Evolutionary conservation across 495 filamentous ascomycete genomes (phyloP).

Genomic region (Xylaria intraflava): DNA sequence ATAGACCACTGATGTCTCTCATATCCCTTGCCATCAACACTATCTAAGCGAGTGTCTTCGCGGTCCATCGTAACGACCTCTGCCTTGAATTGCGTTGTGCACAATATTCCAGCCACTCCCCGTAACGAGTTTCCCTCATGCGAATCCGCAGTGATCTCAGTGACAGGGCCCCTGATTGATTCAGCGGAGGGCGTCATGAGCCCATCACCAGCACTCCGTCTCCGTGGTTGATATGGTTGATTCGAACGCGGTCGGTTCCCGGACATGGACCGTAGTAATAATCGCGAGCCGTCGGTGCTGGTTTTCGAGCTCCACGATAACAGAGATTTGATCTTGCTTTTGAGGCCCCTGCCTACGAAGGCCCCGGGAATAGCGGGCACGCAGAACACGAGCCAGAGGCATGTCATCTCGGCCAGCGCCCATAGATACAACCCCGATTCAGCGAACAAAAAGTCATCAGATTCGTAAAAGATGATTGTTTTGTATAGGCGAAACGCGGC

Average conservation of each 20-base stretch:
- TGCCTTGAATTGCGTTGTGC: background rate
- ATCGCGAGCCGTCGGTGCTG: background rate
- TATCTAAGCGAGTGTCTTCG: background rate
- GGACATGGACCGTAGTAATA: background rate
- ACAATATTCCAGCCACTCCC: background rate
- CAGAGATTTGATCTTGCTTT: background rate
- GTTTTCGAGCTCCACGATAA: background rate
- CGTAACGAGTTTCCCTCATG: background rate
- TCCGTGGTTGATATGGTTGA: background rate
- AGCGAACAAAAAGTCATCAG: background rate
- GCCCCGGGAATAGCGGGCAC: constrained; percentile 5
- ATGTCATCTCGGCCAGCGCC: constrained; percentile 13
- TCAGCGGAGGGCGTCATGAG: background rate
- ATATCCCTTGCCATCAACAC: background rate
- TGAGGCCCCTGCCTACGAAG: background rate
- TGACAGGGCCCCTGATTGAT: background rate
- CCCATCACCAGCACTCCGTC: background rate
- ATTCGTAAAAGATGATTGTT: background rate
- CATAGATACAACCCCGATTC: constrained; percentile 2
- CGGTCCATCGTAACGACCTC: background rate
- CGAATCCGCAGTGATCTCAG: background rate
- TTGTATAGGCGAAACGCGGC: background rate
- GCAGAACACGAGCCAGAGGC: constrained; percentile 12
- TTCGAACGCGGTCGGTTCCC: background rate
- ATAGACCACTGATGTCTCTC: background rate